Conservation (phyloP, 2,329 filamentous ascomycete species). For the Aspergillus pseudoterreus region DNA sequence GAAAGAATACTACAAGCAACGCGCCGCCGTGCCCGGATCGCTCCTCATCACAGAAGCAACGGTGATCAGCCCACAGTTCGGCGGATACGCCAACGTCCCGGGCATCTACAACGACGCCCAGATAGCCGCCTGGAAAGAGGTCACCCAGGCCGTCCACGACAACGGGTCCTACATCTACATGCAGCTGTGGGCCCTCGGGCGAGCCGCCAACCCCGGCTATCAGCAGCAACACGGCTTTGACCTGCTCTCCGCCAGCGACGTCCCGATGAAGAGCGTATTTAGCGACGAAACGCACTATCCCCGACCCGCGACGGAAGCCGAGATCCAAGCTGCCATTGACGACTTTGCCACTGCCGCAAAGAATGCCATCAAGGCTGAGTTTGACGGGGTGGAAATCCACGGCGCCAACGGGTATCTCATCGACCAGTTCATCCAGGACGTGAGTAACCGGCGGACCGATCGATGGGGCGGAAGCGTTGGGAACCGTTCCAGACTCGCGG, state of each 20-base stretch:
- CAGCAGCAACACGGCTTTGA: neutral
- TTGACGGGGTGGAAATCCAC: slow-evolving; percentile 49
- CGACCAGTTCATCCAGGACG: slow-evolving; percentile 49
- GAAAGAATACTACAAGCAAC: slow-evolving; percentile 51
- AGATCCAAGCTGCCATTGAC: slow-evolving; percentile 38
- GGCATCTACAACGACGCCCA: slow-evolving; percentile 54
- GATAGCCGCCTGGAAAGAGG: slow-evolving; percentile 53
- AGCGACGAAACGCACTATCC: neutral
- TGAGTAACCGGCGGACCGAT: slow-evolving; percentile 46
- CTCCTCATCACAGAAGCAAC: slow-evolving; percentile 57
- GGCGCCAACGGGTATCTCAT: slow-evolving; percentile 48
- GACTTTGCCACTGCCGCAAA: slow-evolving; percentile 42
- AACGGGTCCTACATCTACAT: slow-evolving; percentile 56
- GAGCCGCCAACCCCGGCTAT: slow-evolving; percentile 40
- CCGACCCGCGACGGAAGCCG: slow-evolving; percentile 20
- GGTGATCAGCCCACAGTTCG: slow-evolving; percentile 43
- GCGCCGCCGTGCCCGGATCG: slow-evolving; percentile 48
- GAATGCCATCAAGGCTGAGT: slow-evolving; percentile 53
- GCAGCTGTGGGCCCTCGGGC: slow-evolving; percentile 60
- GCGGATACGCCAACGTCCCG: slow-evolving; percentile 49
- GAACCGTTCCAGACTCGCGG: slow-evolving; percentile 50
- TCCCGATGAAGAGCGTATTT: neutral
- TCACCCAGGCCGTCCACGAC: slow-evolving; percentile 59
- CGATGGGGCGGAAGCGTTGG: slow-evolving; percentile 48
- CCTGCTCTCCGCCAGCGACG: neutral